These are phyloP conservation scores for Verticillium nubilum DNA, from an alignment of 2,329 filamentous ascomycete species.

Conservation along the genomic window DNA sequence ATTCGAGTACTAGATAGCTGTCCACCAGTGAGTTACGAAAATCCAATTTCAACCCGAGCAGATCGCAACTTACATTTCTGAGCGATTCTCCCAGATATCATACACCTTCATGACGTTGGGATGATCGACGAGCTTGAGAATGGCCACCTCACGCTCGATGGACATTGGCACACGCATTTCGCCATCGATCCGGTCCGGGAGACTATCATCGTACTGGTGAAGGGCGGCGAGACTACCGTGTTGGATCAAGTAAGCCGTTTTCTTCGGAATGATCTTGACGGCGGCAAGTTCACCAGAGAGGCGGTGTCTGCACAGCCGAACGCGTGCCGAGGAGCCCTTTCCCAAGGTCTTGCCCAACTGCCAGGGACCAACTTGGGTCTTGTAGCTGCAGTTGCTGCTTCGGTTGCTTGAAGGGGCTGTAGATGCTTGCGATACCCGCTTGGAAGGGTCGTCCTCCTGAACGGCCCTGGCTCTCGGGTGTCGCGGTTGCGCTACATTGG, in stretches of 20 bases:
- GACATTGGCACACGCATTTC: constrained; percentile 75
- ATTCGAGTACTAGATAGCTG: constrained; percentile 93
- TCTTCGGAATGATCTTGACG: constrained; percentile 91
- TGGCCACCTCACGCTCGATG: constrained; percentile 90
- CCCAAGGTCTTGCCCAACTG: constrained; percentile 84
- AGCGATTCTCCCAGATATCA: constrained; percentile 96
- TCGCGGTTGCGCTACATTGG: constrained; percentile 9
- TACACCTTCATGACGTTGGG: constrained; percentile 90
- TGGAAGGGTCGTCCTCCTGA: constrained; percentile 25
- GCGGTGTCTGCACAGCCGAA: constrained; percentile 77
- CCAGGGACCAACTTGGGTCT: constrained; percentile 89
- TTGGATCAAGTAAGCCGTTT: constrained; percentile 71
- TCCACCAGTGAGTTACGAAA: constrained; percentile 15
- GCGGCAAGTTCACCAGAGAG: constrained; percentile 77
- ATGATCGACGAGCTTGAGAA: constrained; percentile 94
- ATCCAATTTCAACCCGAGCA: background rate
- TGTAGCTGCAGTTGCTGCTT: constrained; percentile 37
- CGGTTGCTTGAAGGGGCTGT: constrained; percentile 27
- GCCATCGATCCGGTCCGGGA: constrained; percentile 50
- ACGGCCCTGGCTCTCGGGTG: constrained; percentile 18
- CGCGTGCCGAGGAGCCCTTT: constrained; percentile 82
- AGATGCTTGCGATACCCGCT: constrained; percentile 34
- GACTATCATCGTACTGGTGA: constrained; percentile 63
- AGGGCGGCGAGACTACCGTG: constrained; percentile 81
- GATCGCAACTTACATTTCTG: constrained; percentile 71